Evolutionary conservation across 805 yeast genomes (phyloP).

Genomic region (Wickerhamomyces ciferrii): DNA sequence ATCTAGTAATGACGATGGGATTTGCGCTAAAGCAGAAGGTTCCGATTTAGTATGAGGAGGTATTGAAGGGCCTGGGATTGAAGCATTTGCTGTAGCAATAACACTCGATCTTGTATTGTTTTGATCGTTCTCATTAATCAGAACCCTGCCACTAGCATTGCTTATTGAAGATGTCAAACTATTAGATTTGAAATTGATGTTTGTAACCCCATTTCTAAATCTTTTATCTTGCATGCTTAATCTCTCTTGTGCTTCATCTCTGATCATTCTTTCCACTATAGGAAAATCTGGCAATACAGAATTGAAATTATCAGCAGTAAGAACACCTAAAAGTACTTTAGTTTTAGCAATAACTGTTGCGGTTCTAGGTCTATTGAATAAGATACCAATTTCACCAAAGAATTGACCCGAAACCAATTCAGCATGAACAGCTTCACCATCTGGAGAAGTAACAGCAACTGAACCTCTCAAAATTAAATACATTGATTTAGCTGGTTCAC

Average conservation of each 20-base stretch:
- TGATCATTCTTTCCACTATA: slow-evolving; percentile 55
- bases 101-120: not conserved
- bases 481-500: slow-evolving; percentile 73
- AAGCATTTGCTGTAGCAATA: slow-evolving; percentile 26
- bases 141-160: not conserved
- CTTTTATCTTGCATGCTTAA: slow-evolving; percentile 65
- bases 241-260: slow-evolving; percentile 79
- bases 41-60: slow-evolving; percentile 25
- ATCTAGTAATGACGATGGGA: slow-evolving; percentile 1
- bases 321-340: slow-evolving; percentile 59
- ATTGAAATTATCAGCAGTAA: slow-evolving; percentile 59
- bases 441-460: slow-evolving; percentile 72
- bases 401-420: slow-evolving; percentile 64
- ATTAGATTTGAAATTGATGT: slow-evolving; percentile 17
- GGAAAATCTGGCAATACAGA: slow-evolving; percentile 61
- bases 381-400: slow-evolving; percentile 76
- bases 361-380: slow-evolving; percentile 71
- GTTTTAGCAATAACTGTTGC: slow-evolving; percentile 74
- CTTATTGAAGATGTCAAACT: slow-evolving; percentile 1
- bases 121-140: not conserved
- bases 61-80: slow-evolving; percentile 34
- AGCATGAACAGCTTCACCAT: slow-evolving; percentile 72
- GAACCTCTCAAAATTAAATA: slow-evolving; percentile 76
- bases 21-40: slow-evolving; percentile 5
- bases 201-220: slow-evolving; percentile 35